phyloP scores from a whole-genome alignment of 1,139 yeast species.

The Nakaseomyces glabratus region DNA sequence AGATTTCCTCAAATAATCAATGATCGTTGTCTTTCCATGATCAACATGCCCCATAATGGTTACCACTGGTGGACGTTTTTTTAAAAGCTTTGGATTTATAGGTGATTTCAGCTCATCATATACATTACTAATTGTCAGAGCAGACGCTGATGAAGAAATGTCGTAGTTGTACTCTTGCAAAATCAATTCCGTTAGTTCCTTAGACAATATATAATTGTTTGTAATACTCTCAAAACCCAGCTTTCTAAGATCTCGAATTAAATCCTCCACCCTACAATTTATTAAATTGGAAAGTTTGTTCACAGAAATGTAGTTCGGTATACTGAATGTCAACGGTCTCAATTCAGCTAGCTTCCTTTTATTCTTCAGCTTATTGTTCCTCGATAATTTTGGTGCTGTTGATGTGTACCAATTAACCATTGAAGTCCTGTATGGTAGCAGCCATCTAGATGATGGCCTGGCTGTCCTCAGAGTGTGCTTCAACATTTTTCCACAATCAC shows the following conservation, averaged over 20 bases:
- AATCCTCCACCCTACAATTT: slow-evolving; percentile 50
- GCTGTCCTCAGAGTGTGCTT: too few relatives aligned
- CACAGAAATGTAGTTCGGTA: slow-evolving; percentile 69
- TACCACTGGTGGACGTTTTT: slow-evolving; percentile 82
- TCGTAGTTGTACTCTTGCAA: slow-evolving; percentile 85
- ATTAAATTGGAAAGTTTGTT: slow-evolving; percentile 68
- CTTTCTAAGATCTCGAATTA: slow-evolving; percentile 49
- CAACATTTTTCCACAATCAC: too few relatives aligned
- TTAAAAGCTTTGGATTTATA: slow-evolving; percentile 38
- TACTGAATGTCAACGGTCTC: slow-evolving; percentile 34
- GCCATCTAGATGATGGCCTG: too few relatives aligned
- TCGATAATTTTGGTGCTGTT: slow-evolving; percentile 13
- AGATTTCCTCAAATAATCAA: slow-evolving; percentile 77
- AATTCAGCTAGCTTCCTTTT: slow-evolving; percentile 14
- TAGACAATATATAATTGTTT: slow-evolving; percentile 73
- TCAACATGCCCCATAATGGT: slow-evolving; percentile 99
- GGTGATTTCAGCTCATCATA: slow-evolving; percentile 38
- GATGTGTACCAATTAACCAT: too few relatives aligned
- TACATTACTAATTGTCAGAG: slow-evolving; percentile 40
- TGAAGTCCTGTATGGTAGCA: too few relatives aligned
- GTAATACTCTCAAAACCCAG: slow-evolving; percentile 72
- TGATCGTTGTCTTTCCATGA: slow-evolving; percentile 93
- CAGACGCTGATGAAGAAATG: slow-evolving; percentile 34
- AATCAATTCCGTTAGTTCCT: slow-evolving; percentile 74
- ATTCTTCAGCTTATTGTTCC: slow-evolving; percentile 11